phyloP scores from a whole-genome alignment of 371 early-diverging fungal species.

The Mortierella sp. region DNA sequence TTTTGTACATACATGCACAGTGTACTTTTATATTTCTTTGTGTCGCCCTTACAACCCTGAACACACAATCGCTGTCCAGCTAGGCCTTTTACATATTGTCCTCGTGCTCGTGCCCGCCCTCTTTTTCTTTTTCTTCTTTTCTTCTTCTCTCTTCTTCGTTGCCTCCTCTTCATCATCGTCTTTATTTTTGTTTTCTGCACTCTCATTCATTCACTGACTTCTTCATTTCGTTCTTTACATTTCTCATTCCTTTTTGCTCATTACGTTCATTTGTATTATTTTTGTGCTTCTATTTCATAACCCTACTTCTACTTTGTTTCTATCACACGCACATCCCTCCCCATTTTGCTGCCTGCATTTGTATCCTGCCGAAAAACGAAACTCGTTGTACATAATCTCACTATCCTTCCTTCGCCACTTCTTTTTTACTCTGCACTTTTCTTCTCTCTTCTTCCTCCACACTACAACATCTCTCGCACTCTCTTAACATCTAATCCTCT shows the following conservation, averaged over 20 bases:
- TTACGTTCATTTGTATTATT: neutral
- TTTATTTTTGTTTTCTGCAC: neutral
- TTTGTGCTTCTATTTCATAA: neutral
- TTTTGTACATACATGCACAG: no score
- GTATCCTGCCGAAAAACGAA: slow-evolving; percentile 9
- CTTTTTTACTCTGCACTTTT: neutral
- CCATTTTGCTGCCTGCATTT: slow-evolving; percentile 7
- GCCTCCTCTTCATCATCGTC: neutral
- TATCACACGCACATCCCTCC: neutral
- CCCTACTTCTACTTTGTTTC: slow-evolving; percentile 3
- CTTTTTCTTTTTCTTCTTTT: neutral
- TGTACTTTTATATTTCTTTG: neutral
- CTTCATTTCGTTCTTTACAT: neutral
- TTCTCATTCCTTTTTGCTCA: neutral
- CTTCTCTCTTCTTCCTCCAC: neutral
- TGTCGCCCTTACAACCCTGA: neutral
- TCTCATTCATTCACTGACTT: neutral
- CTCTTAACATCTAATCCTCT: neutral
- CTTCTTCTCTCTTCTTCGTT: neutral
- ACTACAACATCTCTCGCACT: neutral
- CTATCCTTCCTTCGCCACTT: slow-evolving; percentile 7
- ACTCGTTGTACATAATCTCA: slow-evolving; percentile 3
- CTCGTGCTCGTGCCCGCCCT: neutral
- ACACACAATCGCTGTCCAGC: neutral
- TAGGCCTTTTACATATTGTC: slow-evolving; percentile 1